Evolutionary conservation across 2,329 filamentous ascomycete species (phyloP).

Genomic region (Clonostachys chloroleuca): DNA sequence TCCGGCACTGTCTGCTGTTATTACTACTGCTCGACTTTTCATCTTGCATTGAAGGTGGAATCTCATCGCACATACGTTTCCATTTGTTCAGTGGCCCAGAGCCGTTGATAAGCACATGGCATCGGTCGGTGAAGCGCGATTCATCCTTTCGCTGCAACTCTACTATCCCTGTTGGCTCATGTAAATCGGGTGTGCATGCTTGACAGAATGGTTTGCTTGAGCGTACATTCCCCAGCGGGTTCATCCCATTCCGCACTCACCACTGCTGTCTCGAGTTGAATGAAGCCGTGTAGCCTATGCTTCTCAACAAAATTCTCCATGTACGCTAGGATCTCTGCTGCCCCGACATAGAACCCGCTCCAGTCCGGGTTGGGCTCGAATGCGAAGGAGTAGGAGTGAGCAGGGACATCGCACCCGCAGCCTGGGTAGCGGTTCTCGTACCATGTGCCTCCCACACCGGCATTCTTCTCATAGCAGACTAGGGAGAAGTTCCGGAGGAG

Average conservation of each 20-base stretch:
- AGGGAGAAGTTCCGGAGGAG: slow-evolving; percentile 11
- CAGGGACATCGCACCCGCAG: slow-evolving; percentile 43
- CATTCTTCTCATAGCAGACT: slow-evolving; percentile 18
- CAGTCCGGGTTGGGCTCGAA: slow-evolving; percentile 56
- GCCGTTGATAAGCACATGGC: slow-evolving; percentile 7
- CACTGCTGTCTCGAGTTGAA: slow-evolving; percentile 38
- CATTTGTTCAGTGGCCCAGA: slow-evolving; percentile 4
- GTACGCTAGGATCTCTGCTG: slow-evolving; percentile 52
- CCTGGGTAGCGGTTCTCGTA: slow-evolving; percentile 20
- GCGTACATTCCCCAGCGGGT: slow-evolving; percentile 20
- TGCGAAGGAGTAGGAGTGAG: slow-evolving; percentile 59
- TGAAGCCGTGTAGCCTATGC: slow-evolving; percentile 38
- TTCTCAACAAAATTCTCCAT: slow-evolving; percentile 42
- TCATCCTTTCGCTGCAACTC: background rate
- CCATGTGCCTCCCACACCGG: slow-evolving; percentile 15
- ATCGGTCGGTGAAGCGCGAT: background rate
- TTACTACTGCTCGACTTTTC: slow-evolving; percentile 27
- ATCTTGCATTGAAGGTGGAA: slow-evolving; percentile 15
- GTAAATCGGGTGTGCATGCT: background rate
- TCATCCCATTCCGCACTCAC: slow-evolving; percentile 11
- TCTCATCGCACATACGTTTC: background rate
- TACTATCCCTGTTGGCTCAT: background rate
- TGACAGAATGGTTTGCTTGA: slow-evolving; percentile 16
- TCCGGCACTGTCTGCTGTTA: slow-evolving; percentile 35
- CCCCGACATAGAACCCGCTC: slow-evolving; percentile 51